Evolutionary conservation across 106 monocot species (phyloP).

Genomic region (Chionographis japonica): DNA sequence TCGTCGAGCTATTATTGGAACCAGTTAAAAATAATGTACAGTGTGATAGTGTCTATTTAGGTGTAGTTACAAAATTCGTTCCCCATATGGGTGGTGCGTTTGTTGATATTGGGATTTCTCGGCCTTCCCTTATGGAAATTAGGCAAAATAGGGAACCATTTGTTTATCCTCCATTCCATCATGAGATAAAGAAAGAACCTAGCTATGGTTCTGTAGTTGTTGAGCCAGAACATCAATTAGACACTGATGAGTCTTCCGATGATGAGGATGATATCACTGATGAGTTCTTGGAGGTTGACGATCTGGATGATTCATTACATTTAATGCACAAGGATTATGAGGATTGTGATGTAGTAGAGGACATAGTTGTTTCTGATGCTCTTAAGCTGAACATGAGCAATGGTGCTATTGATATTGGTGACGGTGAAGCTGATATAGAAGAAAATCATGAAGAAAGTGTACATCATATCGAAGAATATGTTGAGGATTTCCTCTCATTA

Average conservation of each 20-base stretch:
- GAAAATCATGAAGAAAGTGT: constrained; percentile 32
- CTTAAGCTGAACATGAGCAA: constrained; percentile 4
- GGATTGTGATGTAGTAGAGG: constrained; percentile 42
- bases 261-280: constrained; percentile 37
- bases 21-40: constrained; percentile 95
- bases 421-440: constrained; percentile 29
- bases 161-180: constrained; percentile 60
- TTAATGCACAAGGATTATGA: constrained; percentile 28
- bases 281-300: constrained; percentile 43
- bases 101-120: constrained; percentile 90
- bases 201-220: constrained; percentile 26
- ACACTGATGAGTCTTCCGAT: constrained; percentile 24
- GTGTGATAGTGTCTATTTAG: constrained; percentile 88
- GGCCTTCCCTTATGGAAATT: constrained; percentile 79
- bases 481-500: constrained; percentile 34
- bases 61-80: constrained; percentile 78
- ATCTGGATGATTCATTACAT: constrained; percentile 36
- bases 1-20: constrained; percentile 85
- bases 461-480: constrained; percentile 34
- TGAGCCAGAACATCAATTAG: constrained; percentile 13
- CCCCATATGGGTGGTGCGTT: constrained; percentile 96
- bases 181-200: constrained; percentile 12
- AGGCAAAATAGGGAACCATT: constrained; percentile 72
- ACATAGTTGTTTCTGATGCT: constrained; percentile 17
- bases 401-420: constrained; percentile 20